Percentiles rank a stretch among this genome's conserved stretches.
phyloP scores from a whole-genome alignment of 192 early-diverging fungal species.

The Chytriomyces sp. region DNA sequence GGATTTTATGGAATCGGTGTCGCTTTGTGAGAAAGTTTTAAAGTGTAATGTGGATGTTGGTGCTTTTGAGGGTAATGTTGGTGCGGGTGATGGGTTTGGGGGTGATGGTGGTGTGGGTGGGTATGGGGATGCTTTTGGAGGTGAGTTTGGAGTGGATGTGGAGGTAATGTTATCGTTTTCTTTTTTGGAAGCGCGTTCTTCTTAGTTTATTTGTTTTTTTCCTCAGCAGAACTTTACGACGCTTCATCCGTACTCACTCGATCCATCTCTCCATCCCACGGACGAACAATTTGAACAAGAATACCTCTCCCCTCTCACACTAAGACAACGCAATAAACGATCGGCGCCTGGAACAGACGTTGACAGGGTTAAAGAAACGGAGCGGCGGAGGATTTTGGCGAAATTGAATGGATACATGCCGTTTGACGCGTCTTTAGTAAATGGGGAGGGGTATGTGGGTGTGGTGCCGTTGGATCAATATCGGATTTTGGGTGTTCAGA shows the following conservation, averaged over 20 bases:
- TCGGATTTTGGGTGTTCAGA: not conserved
- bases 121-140: no score
- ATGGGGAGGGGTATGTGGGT: not conserved
- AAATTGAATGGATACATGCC: not conserved
- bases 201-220: no score
- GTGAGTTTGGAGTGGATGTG: no score
- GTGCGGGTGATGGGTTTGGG: no score
- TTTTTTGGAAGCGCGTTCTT: no score
- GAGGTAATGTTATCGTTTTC: no score
- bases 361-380: not conserved
- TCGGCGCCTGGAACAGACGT: not conserved
- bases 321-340: not conserved
- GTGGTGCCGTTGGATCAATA: not conserved
- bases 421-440: not conserved
- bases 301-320: not conserved
- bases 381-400: not conserved
- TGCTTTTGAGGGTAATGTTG: not conserved
- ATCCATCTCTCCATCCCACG: not conserved
- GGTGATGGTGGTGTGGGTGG: not conserved
- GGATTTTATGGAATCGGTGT: not conserved
- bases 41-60: not conserved
- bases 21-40: not conserved
- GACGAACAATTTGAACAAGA: not conserved
- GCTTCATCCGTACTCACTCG: not conserved
- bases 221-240: not conserved